Evolutionary conservation across 1,284 basidiomycete genomes (phyloP).

Genomic region (Ganoderma boninense): DNA sequence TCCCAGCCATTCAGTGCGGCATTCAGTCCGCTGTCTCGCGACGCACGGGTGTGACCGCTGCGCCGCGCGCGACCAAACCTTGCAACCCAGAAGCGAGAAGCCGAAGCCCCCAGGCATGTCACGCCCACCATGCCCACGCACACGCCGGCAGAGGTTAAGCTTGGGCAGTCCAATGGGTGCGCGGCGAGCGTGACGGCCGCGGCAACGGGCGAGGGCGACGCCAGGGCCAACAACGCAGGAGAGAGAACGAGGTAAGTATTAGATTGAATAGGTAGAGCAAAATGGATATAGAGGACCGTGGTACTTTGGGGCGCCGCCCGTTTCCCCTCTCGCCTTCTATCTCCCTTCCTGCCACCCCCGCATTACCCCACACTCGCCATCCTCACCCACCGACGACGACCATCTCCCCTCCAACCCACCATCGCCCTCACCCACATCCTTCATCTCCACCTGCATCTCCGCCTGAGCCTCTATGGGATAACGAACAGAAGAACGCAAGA

Average conservation of each 20-base stretch:
- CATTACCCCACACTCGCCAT: constrained; percentile 5
- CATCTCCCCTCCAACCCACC: neutral
- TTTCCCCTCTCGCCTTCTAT: neutral
- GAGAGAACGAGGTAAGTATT: neutral
- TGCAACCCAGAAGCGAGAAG: neutral
- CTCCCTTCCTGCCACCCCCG: constrained; percentile 4
- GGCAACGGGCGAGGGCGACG: neutral
- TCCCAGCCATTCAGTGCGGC: constrained; percentile 6
- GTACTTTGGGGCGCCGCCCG: neutral
- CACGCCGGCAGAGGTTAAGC: neutral
- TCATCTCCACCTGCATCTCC: neutral
- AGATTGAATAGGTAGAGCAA: neutral
- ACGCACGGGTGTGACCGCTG: constrained; percentile 9
- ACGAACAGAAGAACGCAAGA: too few relatives aligned
- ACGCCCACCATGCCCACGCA: neutral
- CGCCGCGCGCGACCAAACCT: neutral
- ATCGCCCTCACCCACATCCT: neutral
- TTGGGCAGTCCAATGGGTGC: constrained; percentile 5
- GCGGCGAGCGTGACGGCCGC: neutral
- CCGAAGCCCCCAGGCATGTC: neutral
- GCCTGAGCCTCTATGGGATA: neutral
- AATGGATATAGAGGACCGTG: constrained; percentile 7
- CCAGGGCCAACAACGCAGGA: neutral
- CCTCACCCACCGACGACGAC: neutral
- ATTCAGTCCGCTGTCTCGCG: neutral